phyloP scores from a whole-genome alignment of 2,329 filamentous ascomycete genomes.

The Madurella fahalii region DNA sequence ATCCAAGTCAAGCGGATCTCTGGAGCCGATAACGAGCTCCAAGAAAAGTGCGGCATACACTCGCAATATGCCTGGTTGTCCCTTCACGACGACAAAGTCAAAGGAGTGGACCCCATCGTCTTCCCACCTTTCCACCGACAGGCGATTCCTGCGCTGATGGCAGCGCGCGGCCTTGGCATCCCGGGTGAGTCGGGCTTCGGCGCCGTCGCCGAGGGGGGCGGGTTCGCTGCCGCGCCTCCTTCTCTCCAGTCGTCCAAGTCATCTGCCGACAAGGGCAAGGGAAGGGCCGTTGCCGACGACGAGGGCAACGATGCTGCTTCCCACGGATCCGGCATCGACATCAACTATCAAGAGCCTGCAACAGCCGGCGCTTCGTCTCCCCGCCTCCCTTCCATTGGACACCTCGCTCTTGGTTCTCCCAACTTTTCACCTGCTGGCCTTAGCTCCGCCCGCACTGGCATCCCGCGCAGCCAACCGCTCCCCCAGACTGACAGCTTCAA shows the following conservation, averaged over 20 bases:
- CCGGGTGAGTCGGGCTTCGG: not conserved
- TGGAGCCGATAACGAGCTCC: slow-evolving; percentile 15
- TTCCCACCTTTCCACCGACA: not conserved
- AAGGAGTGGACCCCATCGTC: slow-evolving; percentile 1
- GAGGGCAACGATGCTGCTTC: not conserved
- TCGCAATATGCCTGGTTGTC: slow-evolving; percentile 14
- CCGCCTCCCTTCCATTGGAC: not conserved
- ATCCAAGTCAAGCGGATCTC: slow-evolving; percentile 25
- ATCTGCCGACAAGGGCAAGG: slow-evolving; percentile 14
- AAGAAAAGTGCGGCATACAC: slow-evolving; percentile 17
- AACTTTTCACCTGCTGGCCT: not conserved
- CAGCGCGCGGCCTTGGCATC: slow-evolving; percentile 1
- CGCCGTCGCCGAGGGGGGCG: not conserved
- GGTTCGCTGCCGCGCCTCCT: not conserved
- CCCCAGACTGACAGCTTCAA: slow-evolving; percentile 7
- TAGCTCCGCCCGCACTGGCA: slow-evolving; percentile 6
- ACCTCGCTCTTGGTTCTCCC: not conserved
- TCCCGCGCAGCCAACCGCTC: slow-evolving; percentile 12
- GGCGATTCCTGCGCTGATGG: not conserved
- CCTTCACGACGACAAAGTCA: slow-evolving; percentile 9
- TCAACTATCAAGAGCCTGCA: not conserved
- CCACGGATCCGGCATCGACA: not conserved
- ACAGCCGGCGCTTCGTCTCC: not conserved
- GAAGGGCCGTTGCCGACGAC: not conserved
- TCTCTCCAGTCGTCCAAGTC: not conserved